These are phyloP conservation scores for Yarrowia alimentaria DNA, from an alignment of 805 yeast species.

Conservation along the genomic window DNA sequence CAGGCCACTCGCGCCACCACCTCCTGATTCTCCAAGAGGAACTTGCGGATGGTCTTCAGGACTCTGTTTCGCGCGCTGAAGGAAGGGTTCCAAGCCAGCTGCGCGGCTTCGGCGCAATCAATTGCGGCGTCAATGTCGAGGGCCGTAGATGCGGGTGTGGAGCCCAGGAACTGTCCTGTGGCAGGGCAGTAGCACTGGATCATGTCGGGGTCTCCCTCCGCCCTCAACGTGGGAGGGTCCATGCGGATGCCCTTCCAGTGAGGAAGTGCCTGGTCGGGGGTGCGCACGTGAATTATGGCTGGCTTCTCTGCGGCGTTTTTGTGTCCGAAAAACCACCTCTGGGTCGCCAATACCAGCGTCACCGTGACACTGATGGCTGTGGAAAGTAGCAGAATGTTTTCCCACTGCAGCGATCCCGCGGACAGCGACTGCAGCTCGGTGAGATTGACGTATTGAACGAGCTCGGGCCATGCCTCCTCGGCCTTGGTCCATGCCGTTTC, in stretches of 20 bases:
- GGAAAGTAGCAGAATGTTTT: constrained; percentile 23
- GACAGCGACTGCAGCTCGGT: constrained; percentile 23
- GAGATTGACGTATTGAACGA: constrained; percentile 14
- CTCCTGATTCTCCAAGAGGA: constrained; percentile 76
- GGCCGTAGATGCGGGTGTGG: constrained; percentile 59
- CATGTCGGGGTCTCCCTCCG: constrained; percentile 59
- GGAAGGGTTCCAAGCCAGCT: constrained; percentile 51
- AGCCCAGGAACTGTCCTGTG: constrained; percentile 84
- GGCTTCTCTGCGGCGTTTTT: constrained; percentile 21
- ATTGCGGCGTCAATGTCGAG: constrained; percentile 71
- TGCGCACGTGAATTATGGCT: constrained; percentile 42
- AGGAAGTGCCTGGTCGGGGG: constrained; percentile 76
- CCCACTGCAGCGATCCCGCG: constrained; percentile 23
- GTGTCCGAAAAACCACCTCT: constrained; percentile 25
- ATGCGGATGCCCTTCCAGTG: constrained; percentile 90
- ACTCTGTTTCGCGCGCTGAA: constrained; percentile 68
- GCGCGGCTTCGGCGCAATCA: constrained; percentile 53
- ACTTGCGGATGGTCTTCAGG: constrained; percentile 66
- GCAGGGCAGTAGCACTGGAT: constrained; percentile 95
- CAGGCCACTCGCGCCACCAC: constrained; percentile 89
- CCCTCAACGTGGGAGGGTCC: constrained; percentile 57
- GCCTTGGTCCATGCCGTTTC: constrained; percentile 23
- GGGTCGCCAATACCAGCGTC: constrained; percentile 24
- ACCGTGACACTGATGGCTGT: constrained; percentile 25
- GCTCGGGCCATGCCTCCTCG: constrained; percentile 24